These are phyloP conservation scores for Fusarium pseudoanthophilum DNA, from an alignment of 2,329 filamentous ascomycete genomes.

Conservation along the genomic window DNA sequence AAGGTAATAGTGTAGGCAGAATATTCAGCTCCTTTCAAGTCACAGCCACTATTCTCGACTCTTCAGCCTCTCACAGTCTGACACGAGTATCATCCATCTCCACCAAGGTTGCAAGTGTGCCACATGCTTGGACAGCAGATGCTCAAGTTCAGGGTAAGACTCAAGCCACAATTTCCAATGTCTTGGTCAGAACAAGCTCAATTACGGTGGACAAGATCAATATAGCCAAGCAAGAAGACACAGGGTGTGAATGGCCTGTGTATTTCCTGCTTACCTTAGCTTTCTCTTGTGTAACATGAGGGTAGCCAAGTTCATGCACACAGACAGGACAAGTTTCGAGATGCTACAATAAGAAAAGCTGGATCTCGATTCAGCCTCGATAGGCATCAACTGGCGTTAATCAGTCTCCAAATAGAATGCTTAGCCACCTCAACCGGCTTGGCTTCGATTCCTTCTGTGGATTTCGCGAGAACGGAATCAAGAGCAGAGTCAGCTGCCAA, in stretches of 20 bases:
- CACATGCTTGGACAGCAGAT: slow-evolving; percentile 34
- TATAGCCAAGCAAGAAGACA: slow-evolving; percentile 7
- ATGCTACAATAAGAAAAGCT: slow-evolving; percentile 11
- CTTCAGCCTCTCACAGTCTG: slow-evolving; percentile 48
- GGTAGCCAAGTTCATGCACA: slow-evolving; percentile 20
- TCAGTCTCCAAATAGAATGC: slow-evolving; percentile 4
- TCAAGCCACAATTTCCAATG: slow-evolving; percentile 21
- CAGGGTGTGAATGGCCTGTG: background rate
- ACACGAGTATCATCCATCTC: slow-evolving; percentile 44
- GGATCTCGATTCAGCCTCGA: slow-evolving; percentile 30
- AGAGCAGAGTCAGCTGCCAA: slow-evolving; percentile 4
- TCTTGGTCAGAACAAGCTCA: slow-evolving; percentile 9
- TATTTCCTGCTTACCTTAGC: background rate
- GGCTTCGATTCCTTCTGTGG: background rate
- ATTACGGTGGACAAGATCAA: slow-evolving; percentile 12
- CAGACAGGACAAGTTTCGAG: slow-evolving; percentile 15
- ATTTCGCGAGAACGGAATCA: background rate
- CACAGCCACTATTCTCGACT: slow-evolving; percentile 34
- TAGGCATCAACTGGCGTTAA: background rate
- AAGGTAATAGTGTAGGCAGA: background rate
- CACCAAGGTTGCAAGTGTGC: slow-evolving; percentile 36
- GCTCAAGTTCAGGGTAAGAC: slow-evolving; percentile 11
- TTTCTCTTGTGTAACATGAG: slow-evolving; percentile 20
- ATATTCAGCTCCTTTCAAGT: slow-evolving; percentile 18
- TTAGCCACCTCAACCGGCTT: slow-evolving; percentile 4